phyloP scores from a whole-genome alignment of 192 early-diverging fungal species.

The Backusella psychrophila region DNA sequence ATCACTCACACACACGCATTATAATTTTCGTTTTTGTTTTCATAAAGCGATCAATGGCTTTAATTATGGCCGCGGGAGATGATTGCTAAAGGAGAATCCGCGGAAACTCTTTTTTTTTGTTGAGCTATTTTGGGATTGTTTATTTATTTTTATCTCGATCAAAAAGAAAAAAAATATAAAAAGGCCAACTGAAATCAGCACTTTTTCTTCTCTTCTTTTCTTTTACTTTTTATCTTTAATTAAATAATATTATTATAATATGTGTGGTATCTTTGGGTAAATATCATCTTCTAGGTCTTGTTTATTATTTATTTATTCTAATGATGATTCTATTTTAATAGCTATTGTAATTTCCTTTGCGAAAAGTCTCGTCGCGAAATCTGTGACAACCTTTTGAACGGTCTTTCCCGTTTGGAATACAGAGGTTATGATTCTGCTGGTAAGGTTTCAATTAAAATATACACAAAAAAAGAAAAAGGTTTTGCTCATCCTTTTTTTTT shows the following conservation, averaged over 20 bases:
- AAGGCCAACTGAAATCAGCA: background rate
- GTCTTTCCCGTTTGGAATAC: constrained; percentile 97
- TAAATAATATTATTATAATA: constrained; percentile 6
- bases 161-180: background rate
- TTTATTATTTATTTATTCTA: background rate
- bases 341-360: constrained; percentile 83
- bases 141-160: background rate
- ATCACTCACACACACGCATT: no score
- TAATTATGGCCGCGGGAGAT: background rate
- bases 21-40: background rate
- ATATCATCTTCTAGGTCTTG: background rate
- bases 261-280: constrained; percentile 40
- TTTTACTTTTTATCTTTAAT: background rate
- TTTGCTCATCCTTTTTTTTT: background rate
- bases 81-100: background rate
- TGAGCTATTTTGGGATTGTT: background rate
- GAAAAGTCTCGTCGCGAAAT: constrained; percentile 90
- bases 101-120: background rate
- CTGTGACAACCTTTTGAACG: constrained; percentile 89
- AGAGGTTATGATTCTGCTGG: constrained; percentile 97
- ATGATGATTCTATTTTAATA: constrained; percentile 42
- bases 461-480: background rate
- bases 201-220: background rate
- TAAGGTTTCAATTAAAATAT: constrained; percentile 26
- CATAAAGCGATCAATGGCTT: background rate